Evolutionary conservation across 1,139 yeast species (phyloP).

Genomic region (Nadsonia commutata): DNA sequence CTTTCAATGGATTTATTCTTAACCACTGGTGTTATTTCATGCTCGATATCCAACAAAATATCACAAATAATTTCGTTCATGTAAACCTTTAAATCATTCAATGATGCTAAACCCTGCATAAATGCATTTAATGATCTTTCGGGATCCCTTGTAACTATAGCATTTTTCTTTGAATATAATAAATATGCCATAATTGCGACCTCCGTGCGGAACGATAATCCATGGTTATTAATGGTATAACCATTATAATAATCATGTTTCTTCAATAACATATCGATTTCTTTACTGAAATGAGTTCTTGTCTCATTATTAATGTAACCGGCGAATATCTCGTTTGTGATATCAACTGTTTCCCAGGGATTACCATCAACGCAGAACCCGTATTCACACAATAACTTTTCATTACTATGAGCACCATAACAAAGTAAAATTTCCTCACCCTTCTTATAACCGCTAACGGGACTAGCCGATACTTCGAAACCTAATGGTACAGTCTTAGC

Average conservation of each 20-base stretch:
- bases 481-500: constrained; percentile 35
- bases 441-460: constrained; percentile 22
- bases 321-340: constrained; percentile 29
- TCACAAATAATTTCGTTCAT: not conserved
- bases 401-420: constrained; percentile 83
- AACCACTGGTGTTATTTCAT: not conserved
- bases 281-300: not conserved
- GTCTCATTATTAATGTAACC: not conserved
- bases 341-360: constrained; percentile 57
- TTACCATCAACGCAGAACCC: constrained; percentile 55
- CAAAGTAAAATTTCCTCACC: constrained; percentile 55
- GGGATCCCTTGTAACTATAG: not conserved
- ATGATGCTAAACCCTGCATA: not conserved
- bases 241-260: not conserved
- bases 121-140: not conserved
- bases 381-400: constrained; percentile 67
- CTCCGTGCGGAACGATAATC: not conserved
- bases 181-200: not conserved
- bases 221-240: not conserved
- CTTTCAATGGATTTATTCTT: not conserved
- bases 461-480: constrained; percentile 31
- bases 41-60: not conserved
- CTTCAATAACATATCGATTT: not conserved
- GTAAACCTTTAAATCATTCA: not conserved
- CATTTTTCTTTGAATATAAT: not conserved